Evolutionary conservation across 2,329 filamentous ascomycete genomes (phyloP).

Genomic region (Trichophyton mentagrophytes): DNA sequence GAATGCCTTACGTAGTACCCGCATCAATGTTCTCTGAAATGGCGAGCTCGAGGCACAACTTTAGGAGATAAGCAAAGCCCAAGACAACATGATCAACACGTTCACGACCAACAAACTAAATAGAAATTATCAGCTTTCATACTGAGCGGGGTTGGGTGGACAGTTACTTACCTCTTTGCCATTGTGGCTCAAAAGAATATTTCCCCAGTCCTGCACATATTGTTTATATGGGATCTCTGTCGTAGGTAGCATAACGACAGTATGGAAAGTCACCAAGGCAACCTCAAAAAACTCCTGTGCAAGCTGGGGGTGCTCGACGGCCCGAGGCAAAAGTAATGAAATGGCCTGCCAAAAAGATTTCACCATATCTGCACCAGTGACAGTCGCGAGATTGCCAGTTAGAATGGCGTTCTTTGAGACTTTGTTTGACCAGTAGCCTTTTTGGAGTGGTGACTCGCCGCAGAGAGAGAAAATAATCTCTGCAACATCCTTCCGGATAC

Average conservation of each 20-base stretch:
- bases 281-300: slow-evolving; percentile 38
- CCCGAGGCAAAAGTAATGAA: slow-evolving; percentile 28
- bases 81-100: slow-evolving; percentile 31
- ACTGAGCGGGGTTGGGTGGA: neutral
- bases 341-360: slow-evolving; percentile 36
- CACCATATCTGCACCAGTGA: slow-evolving; percentile 28
- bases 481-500: slow-evolving; percentile 27
- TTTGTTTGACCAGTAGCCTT: slow-evolving; percentile 16
- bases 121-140: slow-evolving; percentile 11
- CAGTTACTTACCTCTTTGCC: slow-evolving; percentile 28
- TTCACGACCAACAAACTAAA: slow-evolving; percentile 35
- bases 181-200: slow-evolving; percentile 31
- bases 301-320: slow-evolving; percentile 25
- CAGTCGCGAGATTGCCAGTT: slow-evolving; percentile 16
- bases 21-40: slow-evolving; percentile 21
- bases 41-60: slow-evolving; percentile 30
- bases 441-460: slow-evolving; percentile 21
- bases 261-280: slow-evolving; percentile 31
- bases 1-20: slow-evolving; percentile 23
- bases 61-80: slow-evolving; percentile 34
- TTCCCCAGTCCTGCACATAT: slow-evolving; percentile 34
- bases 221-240: slow-evolving; percentile 26
- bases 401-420: slow-evolving; percentile 12
- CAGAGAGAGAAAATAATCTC: slow-evolving; percentile 30
- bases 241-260: slow-evolving; percentile 29